phyloP scores from a whole-genome alignment of 352 stramenopile species.

The Globisporangium heterothallicum region DNA sequence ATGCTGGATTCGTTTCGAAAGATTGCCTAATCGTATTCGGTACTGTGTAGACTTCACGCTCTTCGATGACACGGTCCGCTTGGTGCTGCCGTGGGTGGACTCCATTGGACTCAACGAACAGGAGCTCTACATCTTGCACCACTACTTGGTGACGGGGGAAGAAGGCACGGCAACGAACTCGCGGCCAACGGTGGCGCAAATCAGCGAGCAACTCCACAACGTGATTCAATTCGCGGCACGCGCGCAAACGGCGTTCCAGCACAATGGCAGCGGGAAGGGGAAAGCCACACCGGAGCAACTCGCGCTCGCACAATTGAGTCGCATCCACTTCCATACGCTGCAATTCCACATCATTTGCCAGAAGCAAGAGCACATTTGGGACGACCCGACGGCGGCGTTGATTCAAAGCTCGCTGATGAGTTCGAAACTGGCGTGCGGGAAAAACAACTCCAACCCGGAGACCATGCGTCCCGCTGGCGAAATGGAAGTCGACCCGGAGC shows the following conservation, averaged over 20 bases:
- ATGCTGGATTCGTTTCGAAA: not conserved
- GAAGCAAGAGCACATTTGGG: slow-evolving; percentile 51
- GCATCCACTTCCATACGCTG: slow-evolving; percentile 84
- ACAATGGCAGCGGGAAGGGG: slow-evolving; percentile 16
- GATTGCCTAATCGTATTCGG: no score
- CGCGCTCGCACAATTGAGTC: slow-evolving; percentile 57
- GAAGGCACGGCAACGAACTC: slow-evolving; percentile 71
- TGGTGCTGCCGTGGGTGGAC: slow-evolving; percentile 74
- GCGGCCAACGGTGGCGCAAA: slow-evolving; percentile 63
- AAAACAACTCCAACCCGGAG: slow-evolving; percentile 30
- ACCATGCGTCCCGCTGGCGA: slow-evolving; percentile 50
- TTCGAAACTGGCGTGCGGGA: slow-evolving; percentile 74
- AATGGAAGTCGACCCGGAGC: slow-evolving; percentile 70
- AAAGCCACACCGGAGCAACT: slow-evolving; percentile 18
- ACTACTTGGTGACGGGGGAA: slow-evolving; percentile 72
- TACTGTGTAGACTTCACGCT: slow-evolving; percentile 57
- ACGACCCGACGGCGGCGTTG: slow-evolving; percentile 60
- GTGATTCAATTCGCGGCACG: slow-evolving; percentile 54
- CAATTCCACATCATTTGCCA: slow-evolving; percentile 87
- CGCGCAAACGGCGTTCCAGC: slow-evolving; percentile 39
- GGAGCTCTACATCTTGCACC: slow-evolving; percentile 78
- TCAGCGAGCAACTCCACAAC: slow-evolving; percentile 66
- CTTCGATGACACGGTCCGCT: slow-evolving; percentile 73
- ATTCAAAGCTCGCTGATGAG: slow-evolving; percentile 79
- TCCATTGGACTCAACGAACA: slow-evolving; percentile 83